Percentiles rank a stretch among this genome's conserved stretches.
Evolutionary conservation across 2,329 filamentous ascomycete species (phyloP).

Genomic region (Fusarium sp.): DNA sequence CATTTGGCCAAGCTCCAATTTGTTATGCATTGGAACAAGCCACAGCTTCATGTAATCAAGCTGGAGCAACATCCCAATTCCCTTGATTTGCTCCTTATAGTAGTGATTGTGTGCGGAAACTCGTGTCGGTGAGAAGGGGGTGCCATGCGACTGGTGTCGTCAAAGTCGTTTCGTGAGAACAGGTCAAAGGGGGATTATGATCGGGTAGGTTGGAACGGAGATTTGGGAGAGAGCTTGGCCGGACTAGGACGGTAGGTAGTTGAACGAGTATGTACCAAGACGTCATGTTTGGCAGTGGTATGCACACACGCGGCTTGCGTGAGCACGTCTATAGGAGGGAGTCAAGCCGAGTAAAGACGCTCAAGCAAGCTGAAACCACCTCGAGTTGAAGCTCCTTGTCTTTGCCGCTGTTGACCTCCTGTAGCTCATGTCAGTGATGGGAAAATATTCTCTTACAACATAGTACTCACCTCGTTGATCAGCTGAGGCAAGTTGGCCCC

Average conservation of each 20-base stretch:
- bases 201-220: conserved; percentile 31
- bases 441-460: neutral
- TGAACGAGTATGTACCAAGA: conserved; percentile 33
- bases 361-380: conserved; percentile 95
- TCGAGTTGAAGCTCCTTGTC: conserved; percentile 97
- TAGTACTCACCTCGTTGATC: conserved; percentile 75
- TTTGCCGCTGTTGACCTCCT: conserved; percentile 86
- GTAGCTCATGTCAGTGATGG: conserved; percentile 36
- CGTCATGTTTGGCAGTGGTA: conserved; percentile 25
- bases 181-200: conserved; percentile 28
- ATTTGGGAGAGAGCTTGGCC: conserved; percentile 36
- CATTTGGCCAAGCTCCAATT: conserved; percentile 29
- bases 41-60: conserved; percentile 22
- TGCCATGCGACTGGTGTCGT: conserved; percentile 32
- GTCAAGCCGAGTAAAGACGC: conserved; percentile 97
- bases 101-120: conserved; percentile 22
- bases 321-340: conserved; percentile 78
- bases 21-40: conserved; percentile 9
- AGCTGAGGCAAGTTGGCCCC: conserved; percentile 92
- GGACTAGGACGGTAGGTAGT: conserved; percentile 38
- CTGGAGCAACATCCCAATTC: conserved; percentile 29
- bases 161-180: conserved; percentile 34
- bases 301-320: conserved; percentile 16
- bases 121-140: conserved; percentile 16
- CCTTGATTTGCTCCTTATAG: conserved; percentile 38